Conservation (phyloP, 768 basidiomycete species). For the Mycena galericulata region DNA sequence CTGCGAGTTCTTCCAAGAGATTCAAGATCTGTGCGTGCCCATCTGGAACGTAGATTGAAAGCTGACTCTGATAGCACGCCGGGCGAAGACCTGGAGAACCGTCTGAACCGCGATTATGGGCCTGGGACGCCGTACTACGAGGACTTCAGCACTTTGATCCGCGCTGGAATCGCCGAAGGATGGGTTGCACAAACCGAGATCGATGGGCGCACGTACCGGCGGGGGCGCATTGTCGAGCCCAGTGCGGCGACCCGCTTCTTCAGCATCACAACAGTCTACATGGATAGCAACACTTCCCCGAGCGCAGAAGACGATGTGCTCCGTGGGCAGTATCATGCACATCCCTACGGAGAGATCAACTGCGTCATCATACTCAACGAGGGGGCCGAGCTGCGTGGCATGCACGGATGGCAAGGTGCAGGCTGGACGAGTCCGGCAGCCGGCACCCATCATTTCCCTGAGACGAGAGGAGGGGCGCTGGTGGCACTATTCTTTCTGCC, state of each 20-base stretch:
- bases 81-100: not conserved
- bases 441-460: not conserved
- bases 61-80: no score
- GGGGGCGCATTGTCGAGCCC: not conserved
- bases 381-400: no score
- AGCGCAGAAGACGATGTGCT: not conserved
- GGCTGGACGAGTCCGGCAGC: not conserved
- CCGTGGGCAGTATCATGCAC: not conserved
- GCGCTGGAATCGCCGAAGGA: not conserved
- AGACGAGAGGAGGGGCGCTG: not conserved
- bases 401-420: no score
- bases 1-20: no score
- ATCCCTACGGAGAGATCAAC: not conserved
- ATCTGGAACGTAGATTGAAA: no score
- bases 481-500: not conserved
- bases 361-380: not conserved
- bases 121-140: not conserved
- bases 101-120: not conserved
- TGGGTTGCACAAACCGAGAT: not conserved
- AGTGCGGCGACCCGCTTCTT: not conserved
- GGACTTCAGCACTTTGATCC: not conserved
- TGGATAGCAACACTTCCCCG: not conserved
- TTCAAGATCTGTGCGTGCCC: no score
- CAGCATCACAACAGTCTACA: not conserved
- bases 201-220: not conserved